Evolutionary conservation across 164 flowering plant species (phyloP).

Genomic region (Aristolochia contorta): DNA sequence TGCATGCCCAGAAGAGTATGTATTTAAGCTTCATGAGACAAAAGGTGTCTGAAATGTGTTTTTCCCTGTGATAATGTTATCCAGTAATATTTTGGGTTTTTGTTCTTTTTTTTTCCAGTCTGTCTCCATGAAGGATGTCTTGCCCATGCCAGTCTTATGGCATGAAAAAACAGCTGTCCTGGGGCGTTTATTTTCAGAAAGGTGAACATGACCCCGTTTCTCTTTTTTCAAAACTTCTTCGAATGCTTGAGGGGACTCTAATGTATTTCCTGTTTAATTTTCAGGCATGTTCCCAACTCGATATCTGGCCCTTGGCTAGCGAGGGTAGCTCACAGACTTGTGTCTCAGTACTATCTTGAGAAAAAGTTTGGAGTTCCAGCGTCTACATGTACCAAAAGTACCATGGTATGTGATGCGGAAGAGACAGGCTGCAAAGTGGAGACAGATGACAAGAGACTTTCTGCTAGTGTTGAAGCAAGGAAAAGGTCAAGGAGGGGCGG

Average conservation of each 20-base stretch:
- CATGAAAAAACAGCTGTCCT: slow-evolving; percentile 19
- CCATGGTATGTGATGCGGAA: neutral
- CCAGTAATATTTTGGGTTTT: neutral
- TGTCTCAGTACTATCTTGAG: slow-evolving; percentile 8
- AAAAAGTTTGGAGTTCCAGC: neutral
- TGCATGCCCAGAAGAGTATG: slow-evolving; percentile 25
- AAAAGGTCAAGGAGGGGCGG: neutral
- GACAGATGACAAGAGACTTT: neutral
- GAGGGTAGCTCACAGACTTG: slow-evolving; percentile 21
- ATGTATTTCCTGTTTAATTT: neutral
- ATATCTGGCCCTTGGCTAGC: slow-evolving; percentile 22
- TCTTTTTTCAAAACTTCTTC: neutral
- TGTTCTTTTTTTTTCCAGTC: slow-evolving; percentile 11
- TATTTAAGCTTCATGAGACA: too few relatives aligned
- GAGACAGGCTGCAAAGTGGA: neutral
- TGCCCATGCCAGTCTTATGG: slow-evolving; percentile 16
- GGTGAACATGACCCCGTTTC: slow-evolving; percentile 14
- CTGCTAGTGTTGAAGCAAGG: neutral
- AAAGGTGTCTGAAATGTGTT: too few relatives aligned
- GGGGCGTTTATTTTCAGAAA: slow-evolving; percentile 16
- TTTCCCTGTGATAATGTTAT: too few relatives aligned
- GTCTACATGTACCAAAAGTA: neutral
- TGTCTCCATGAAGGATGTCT: slow-evolving; percentile 16
- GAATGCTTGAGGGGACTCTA: neutral
- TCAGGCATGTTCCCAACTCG: slow-evolving; percentile 20